Conservation (phyloP, 1,139 yeast species). For the Geotrichum carabidarum region DNA sequence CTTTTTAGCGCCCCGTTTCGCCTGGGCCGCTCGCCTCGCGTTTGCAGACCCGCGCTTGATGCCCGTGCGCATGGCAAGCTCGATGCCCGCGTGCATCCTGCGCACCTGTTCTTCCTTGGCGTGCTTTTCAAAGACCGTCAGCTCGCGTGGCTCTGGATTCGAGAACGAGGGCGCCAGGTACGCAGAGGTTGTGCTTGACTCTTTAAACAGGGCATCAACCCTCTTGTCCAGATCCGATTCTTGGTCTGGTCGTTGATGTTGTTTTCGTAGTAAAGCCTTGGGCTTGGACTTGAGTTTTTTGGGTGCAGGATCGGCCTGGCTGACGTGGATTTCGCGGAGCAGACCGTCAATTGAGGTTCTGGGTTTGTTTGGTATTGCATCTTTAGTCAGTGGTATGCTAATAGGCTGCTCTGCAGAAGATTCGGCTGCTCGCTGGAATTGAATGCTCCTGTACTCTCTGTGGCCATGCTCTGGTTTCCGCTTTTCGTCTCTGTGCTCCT, state of each 20-base stretch:
- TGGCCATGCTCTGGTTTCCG: too few relatives aligned
- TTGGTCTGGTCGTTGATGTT: neutral
- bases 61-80: slow-evolving; percentile 13
- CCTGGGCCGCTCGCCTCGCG: neutral
- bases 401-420: too few relatives aligned
- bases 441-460: neutral
- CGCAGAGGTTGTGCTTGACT: slow-evolving; percentile 1
- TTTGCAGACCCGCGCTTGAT: neutral
- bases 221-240: neutral
- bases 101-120: slow-evolving; percentile 1
- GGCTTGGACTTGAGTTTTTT: neutral
- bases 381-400: neutral
- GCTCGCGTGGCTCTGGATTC: neutral
- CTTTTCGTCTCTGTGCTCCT: neutral
- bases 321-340: neutral
- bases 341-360: neutral
- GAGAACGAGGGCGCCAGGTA: slow-evolving; percentile 5
- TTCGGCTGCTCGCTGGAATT: neutral
- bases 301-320: neutral
- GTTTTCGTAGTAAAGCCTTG: neutral
- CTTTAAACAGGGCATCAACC: slow-evolving; percentile 1
- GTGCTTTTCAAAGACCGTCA: neutral
- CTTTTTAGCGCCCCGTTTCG: too few relatives aligned
- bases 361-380: neutral
- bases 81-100: slow-evolving; percentile 13